A percentile compares a stretch with the other conserved stretches of the same genome.
These are phyloP conservation scores for Rhodotorula sp. DNA, from an alignment of 1,284 basidiomycete species.

Conservation along the genomic window DNA sequence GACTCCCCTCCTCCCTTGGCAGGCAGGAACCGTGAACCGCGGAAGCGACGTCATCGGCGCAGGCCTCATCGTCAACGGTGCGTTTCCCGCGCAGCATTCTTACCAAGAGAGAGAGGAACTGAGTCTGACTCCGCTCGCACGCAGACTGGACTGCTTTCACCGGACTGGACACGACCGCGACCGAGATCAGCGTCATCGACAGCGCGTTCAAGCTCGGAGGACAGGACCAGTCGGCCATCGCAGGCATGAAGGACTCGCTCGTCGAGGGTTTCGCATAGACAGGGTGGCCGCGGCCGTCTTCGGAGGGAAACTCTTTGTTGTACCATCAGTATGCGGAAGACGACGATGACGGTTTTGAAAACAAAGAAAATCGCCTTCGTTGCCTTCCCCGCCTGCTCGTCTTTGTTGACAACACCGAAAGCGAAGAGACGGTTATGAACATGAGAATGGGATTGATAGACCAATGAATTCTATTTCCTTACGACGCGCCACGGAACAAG, in stretches of 20 bases:
- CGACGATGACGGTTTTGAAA: no score
- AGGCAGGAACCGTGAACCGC: constrained; percentile 97
- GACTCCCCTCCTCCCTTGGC: not conserved
- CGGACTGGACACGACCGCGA: constrained; percentile 93
- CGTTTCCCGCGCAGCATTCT: not conserved
- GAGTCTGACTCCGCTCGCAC: not conserved
- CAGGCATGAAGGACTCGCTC: constrained; percentile 45
- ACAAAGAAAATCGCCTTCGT: no score
- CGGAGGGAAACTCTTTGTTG: no score
- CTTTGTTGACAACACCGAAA: no score
- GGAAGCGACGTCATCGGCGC: constrained; percentile 97
- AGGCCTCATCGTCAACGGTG: constrained; percentile 85
- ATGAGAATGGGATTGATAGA: no score
- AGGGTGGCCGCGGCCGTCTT: no score
- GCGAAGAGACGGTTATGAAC: no score
- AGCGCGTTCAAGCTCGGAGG: constrained; percentile 71
- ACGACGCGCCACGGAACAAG: no score
- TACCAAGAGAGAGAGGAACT: not conserved
- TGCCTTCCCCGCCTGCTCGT: no score
- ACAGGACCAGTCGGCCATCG: constrained; percentile 41
- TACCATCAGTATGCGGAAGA: no score
- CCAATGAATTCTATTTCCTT: no score
- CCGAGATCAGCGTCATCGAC: constrained; percentile 97
- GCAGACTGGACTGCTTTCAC: constrained; percentile 96
- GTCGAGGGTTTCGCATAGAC: constrained; percentile 43